phyloP scores from a whole-genome alignment of 306 rosid species.

The Amphicarpaea edgeworthii region DNA sequence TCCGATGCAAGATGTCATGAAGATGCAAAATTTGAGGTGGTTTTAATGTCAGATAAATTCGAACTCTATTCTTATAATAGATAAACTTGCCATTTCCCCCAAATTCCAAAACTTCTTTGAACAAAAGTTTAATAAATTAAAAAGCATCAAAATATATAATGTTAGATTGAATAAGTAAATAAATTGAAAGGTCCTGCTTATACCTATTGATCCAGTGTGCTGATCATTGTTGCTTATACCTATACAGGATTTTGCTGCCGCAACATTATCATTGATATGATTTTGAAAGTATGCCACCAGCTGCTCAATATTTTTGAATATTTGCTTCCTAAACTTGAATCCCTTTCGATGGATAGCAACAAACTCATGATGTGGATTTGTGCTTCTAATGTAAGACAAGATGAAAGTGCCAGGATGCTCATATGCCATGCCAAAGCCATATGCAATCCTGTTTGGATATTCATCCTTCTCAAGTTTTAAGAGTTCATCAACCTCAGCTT shows the following conservation, averaged over 20 bases:
- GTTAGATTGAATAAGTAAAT: conserved; percentile 27
- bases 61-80: neutral
- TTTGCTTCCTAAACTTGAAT: conserved; percentile 61
- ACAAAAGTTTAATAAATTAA: neutral
- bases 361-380: conserved; percentile 55
- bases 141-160: neutral
- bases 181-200: conserved; percentile 10
- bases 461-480: conserved; percentile 54
- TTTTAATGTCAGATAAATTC: neutral
- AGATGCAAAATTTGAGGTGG: neutral
- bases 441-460: conserved; percentile 55
- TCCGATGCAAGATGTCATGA: too few species aligned
- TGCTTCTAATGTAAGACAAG: conserved; percentile 56
- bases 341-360: conserved; percentile 59
- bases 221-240: neutral
- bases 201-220: conserved; percentile 33
- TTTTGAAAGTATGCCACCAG: conserved; percentile 55
- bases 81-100: neutral
- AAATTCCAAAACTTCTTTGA: neutral
- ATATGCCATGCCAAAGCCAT: conserved; percentile 55
- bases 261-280: conserved; percentile 54
- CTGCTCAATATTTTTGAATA: conserved; percentile 50
- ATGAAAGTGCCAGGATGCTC: conserved; percentile 62
- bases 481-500: conserved; percentile 55
- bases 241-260: conserved; percentile 7